Conservation (phyloP, 2,329 filamentous ascomycete genomes). For the Fusarium verrucosum region DNA sequence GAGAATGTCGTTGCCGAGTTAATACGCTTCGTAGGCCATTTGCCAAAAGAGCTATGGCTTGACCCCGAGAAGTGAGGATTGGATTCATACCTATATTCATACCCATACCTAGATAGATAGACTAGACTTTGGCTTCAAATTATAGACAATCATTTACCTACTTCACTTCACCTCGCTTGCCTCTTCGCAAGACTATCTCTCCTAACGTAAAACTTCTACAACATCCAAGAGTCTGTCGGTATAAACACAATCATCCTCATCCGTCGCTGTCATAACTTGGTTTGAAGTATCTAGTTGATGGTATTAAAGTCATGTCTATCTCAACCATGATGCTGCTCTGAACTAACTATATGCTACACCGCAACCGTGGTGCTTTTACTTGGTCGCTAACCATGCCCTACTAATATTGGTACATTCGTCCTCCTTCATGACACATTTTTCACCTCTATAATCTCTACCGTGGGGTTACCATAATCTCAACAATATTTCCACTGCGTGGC, state of each 20-base stretch:
- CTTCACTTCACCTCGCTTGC: too few species aligned
- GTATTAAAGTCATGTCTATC: not conserved
- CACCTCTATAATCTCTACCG: not conserved
- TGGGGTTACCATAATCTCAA: not conserved
- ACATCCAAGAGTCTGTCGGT: too few species aligned
- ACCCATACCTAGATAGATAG: too few species aligned
- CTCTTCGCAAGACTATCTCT: too few species aligned
- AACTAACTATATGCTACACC: not conserved
- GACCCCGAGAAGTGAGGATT: constrained; percentile 3
- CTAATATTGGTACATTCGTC: constrained; percentile 7
- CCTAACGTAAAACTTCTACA: too few species aligned
- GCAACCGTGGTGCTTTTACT: not conserved
- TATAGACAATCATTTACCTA: too few species aligned
- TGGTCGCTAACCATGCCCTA: not conserved
- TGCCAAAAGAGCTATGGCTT: constrained; percentile 32
- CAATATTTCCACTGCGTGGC: not conserved
- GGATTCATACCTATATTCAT: too few species aligned
- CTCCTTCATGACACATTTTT: not conserved
- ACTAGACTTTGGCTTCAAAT: too few species aligned
- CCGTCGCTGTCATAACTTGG: not conserved
- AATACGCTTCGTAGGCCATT: constrained; percentile 15
- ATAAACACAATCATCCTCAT: not conserved
- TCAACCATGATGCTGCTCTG: not conserved
- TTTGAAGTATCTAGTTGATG: not conserved
- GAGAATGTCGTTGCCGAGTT: constrained; percentile 10